Percentiles rank a stretch among this genome's conserved stretches.
Conservation (phyloP, 2,329 filamentous ascomycete genomes). For the Coniochaeta hoffmannii region DNA sequence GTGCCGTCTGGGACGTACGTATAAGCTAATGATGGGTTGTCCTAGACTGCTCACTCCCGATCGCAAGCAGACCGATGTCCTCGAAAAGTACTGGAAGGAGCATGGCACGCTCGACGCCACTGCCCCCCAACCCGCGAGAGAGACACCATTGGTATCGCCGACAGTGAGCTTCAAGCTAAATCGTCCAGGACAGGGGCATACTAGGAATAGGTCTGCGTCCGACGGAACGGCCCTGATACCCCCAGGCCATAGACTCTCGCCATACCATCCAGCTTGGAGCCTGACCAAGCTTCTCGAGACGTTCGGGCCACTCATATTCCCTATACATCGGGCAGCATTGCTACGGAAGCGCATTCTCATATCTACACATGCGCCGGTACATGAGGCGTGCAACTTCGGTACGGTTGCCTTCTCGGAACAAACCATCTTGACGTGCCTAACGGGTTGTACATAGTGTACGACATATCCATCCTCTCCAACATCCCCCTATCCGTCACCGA, state of each 20-base stretch:
- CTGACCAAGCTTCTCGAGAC: conserved; percentile 68
- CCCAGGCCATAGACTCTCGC: conserved; percentile 59
- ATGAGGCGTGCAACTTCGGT: conserved; percentile 86
- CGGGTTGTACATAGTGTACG: conserved; percentile 59
- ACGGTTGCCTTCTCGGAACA: conserved; percentile 18
- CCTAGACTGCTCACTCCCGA: conserved; percentile 56
- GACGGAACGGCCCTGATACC: conserved; percentile 53
- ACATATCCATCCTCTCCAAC: conserved; percentile 86
- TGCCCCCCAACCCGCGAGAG: conserved; percentile 27
- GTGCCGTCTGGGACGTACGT: background rate
- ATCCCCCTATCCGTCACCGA: conserved; percentile 70
- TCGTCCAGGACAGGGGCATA: conserved; percentile 31
- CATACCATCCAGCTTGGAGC: conserved; percentile 81
- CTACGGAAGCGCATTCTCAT: conserved; percentile 84
- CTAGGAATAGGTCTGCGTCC: conserved; percentile 51
- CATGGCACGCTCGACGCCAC: conserved; percentile 38
- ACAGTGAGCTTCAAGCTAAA: conserved; percentile 35
- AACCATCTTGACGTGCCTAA: conserved; percentile 11
- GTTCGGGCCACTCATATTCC: conserved; percentile 88
- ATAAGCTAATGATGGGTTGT: background rate
- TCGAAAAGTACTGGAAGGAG: conserved; percentile 77
- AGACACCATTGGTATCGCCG: conserved; percentile 46
- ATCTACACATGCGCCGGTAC: conserved; percentile 78
- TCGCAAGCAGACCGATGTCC: conserved; percentile 49
- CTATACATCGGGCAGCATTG: conserved; percentile 79